Evolutionary conservation across 345 rosid genomes (phyloP).

Genomic region (Populus nigra): DNA sequence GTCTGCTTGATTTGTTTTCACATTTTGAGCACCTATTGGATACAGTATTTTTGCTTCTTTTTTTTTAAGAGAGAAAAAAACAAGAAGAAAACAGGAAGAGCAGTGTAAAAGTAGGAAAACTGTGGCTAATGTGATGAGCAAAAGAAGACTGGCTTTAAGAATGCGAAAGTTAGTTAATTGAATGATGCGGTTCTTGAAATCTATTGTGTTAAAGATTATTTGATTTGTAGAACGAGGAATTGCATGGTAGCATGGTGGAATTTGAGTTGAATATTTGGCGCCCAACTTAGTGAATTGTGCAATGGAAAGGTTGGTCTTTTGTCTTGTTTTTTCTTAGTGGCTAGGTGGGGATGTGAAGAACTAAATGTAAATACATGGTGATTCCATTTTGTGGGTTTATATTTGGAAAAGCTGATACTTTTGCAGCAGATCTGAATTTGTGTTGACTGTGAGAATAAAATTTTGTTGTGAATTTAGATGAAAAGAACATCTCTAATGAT

Average conservation of each 20-base stretch:
- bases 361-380: neutral
- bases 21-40: neutral
- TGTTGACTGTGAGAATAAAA: neutral
- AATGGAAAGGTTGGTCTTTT: neutral
- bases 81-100: neutral
- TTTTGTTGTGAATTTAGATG: neutral
- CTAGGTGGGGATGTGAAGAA: slow-evolving; percentile 2
- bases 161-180: neutral
- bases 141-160: slow-evolving; percentile 4
- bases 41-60: too few relatives aligned
- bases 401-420: neutral
- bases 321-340: neutral
- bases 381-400: slow-evolving; percentile 2
- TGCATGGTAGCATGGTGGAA: neutral
- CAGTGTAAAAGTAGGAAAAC: neutral
- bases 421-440: neutral
- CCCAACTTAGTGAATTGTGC: neutral
- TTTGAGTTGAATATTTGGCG: neutral
- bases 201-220: neutral
- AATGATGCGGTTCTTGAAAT: neutral
- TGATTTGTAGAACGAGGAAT: neutral
- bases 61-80: neutral
- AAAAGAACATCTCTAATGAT: neutral
- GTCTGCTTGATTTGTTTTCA: neutral
- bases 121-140: neutral